Evolutionary conservation across 192 early-diverging fungal species (phyloP).

Genomic region (Coemansia aciculifera): DNA sequence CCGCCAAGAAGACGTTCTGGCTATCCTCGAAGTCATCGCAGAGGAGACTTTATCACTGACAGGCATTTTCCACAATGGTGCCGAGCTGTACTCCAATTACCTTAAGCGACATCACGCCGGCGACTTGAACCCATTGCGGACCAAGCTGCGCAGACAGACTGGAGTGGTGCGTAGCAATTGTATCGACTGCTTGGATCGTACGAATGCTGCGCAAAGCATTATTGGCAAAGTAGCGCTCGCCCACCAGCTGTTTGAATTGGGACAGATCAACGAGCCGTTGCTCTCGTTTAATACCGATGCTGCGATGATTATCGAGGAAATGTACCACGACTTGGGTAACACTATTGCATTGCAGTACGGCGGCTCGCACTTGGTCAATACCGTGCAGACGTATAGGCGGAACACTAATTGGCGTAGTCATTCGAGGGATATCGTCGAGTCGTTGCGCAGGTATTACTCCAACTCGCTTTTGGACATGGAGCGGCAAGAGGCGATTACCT

Average conservation of each 20-base stretch:
- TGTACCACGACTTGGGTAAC: conserved; percentile 98
- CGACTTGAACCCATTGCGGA: conserved; percentile 12
- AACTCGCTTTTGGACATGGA: conserved; percentile 96
- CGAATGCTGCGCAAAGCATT: conserved; percentile 95
- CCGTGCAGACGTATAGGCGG: conserved; percentile 95
- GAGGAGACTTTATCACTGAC: conserved; percentile 83
- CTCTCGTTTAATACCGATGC: conserved; percentile 93
- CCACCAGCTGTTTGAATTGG: conserved; percentile 88
- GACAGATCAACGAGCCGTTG: conserved; percentile 71
- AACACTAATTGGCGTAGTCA: conserved; percentile 94
- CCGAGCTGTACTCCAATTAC: conserved; percentile 59
- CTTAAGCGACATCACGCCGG: conserved; percentile 25
- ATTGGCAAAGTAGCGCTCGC: conserved; percentile 93
- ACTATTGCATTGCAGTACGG: conserved; percentile 96
- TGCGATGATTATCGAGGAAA: conserved; percentile 88
- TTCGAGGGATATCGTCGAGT: conserved; percentile 94
- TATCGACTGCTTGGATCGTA: conserved; percentile 97
- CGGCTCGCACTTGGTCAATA: conserved; percentile 97
- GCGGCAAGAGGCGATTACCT: conserved; percentile 94
- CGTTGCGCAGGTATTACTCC: conserved; percentile 85
- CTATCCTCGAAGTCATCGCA: conserved; percentile 83
- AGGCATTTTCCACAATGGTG: conserved; percentile 90
- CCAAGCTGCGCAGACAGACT: conserved; percentile 58
- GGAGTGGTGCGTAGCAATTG: conserved; percentile 96
- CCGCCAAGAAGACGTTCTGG: conserved; percentile 85